phyloP scores from a whole-genome alignment of 176 grass and related monocot species.

The Ensete ventricosum region DNA sequence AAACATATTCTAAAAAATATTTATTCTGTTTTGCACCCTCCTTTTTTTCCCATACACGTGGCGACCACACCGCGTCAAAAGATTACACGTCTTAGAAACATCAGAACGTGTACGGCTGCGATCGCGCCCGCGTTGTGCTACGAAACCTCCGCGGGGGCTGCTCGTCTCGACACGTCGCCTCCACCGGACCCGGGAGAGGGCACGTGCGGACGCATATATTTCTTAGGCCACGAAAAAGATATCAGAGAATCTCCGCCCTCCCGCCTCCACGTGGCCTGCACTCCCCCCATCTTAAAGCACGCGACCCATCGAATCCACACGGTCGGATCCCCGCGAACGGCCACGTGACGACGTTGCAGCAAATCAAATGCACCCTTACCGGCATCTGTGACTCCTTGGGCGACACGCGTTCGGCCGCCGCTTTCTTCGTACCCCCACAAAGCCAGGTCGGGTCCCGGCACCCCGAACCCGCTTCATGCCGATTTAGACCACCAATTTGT shows the following conservation, averaged over 20 bases:
- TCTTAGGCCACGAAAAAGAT: neutral
- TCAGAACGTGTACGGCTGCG: neutral
- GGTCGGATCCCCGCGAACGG: neutral
- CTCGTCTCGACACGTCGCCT: neutral
- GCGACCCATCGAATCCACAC: neutral
- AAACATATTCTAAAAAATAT: too few species aligned
- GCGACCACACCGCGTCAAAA: too few species aligned
- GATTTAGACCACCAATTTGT: neutral
- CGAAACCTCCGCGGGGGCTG: neutral
- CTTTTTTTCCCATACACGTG: too few species aligned
- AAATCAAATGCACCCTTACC: neutral
- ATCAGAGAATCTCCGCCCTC: neutral
- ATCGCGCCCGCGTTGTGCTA: neutral
- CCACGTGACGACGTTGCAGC: neutral
- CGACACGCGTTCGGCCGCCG: neutral
- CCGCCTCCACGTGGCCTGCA: neutral
- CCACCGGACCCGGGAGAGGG: neutral
- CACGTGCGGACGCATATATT: neutral
- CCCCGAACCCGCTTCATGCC: neutral
- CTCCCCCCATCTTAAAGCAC: neutral
- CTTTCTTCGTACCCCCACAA: neutral
- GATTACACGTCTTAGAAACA: too few species aligned
- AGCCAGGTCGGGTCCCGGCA: neutral
- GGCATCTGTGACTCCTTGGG: neutral
- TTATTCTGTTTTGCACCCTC: too few species aligned